Evolutionary conservation across 2,329 filamentous ascomycete species (phyloP).

Genomic region (Scedosporium apiospermum): DNA sequence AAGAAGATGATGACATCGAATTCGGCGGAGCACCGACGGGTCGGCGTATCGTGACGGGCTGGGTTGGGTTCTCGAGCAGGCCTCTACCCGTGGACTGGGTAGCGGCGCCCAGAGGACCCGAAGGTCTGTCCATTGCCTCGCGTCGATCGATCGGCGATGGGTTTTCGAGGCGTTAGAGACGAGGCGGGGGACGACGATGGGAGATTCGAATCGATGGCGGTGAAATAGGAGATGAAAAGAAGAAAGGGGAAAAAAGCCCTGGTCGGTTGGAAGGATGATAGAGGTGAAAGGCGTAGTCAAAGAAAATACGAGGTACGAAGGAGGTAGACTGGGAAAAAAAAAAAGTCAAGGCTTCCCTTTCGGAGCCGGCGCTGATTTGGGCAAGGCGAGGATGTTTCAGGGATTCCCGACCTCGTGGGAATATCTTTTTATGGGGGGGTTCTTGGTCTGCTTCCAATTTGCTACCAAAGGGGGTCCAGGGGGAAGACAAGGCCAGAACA

Average conservation of each 20-base stretch:
- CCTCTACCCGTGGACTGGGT: conserved; percentile 25
- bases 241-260: neutral
- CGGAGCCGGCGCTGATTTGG: neutral
- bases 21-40: conserved; percentile 28
- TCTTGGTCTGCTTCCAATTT: neutral
- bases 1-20: conserved; percentile 21
- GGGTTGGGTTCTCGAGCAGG: conserved; percentile 29
- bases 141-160: neutral
- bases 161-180: neutral
- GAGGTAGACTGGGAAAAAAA: neutral
- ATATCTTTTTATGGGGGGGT: neutral
- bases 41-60: conserved; percentile 19
- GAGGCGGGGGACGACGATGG: neutral
- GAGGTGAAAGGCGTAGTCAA: neutral
- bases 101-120: conserved; percentile 19
- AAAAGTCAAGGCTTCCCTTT: neutral
- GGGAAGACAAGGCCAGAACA: neutral
- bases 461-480: neutral
- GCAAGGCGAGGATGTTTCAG: neutral
- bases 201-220: neutral
- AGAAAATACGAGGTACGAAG: neutral
- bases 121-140: conserved; percentile 13
- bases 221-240: neutral
- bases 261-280: neutral
- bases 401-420: neutral